Evolutionary conservation across 108 stramenopile species (phyloP).

Genomic region (Nannochloropsis salina): DNA sequence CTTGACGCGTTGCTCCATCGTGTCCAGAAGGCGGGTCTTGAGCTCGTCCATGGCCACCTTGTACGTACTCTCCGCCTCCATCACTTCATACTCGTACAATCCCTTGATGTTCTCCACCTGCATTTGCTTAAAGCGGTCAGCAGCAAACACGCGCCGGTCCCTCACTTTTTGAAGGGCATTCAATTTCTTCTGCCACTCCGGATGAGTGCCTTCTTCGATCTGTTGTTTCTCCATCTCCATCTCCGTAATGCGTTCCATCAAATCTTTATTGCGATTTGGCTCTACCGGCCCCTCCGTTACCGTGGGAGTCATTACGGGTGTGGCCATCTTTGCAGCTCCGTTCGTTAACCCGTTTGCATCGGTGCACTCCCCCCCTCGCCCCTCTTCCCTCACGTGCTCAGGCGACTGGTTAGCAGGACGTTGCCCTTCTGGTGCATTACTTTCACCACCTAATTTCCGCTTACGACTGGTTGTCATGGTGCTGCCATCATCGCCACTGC

Average conservation of each 20-base stretch:
- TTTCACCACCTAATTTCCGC: neutral
- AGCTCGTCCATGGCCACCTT: conserved; percentile 11
- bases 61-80: neutral
- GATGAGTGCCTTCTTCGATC: neutral
- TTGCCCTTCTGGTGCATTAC: neutral
- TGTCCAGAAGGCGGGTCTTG: neutral
- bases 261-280: conserved; percentile 10
- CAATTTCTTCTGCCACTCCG: neutral
- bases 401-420: no score
- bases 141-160: conserved; percentile 5
- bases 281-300: neutral
- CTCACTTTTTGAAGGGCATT: conserved; percentile 8
- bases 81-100: neutral
- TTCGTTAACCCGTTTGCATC: no score
- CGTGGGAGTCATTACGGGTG: no score
- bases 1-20: conserved; percentile 13
- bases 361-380: neutral
- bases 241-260: neutral
- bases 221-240: conserved; percentile 7
- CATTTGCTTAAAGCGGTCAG: neutral
- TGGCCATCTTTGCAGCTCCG: no score
- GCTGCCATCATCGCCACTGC: neutral
- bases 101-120: conserved; percentile 17
- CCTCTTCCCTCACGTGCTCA: neutral
- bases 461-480: neutral